A percentile compares a stretch with the other conserved stretches of the same genome.
phyloP scores from a whole-genome alignment of 176 grass and related monocot genomes.

The Tillandsia fasciculata region DNA sequence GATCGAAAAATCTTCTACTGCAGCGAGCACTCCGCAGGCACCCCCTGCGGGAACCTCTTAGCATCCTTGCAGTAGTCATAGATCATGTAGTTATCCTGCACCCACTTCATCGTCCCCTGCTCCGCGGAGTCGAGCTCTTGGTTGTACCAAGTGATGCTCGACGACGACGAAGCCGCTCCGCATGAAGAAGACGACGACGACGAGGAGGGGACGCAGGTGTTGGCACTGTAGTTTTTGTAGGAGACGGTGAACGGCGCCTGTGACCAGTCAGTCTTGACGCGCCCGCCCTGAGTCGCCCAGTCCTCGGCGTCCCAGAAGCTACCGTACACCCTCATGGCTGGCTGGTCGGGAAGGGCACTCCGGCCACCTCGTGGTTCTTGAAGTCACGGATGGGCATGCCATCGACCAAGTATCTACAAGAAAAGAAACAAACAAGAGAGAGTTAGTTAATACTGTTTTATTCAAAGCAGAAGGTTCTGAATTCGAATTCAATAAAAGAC shows the following conservation, averaged over 20 bases:
- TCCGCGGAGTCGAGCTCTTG: constrained; percentile 35
- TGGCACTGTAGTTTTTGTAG: constrained; percentile 42
- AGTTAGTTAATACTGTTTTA: too few species aligned
- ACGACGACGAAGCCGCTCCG: background rate
- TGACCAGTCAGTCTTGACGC: constrained; percentile 47
- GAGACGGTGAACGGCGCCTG: constrained; percentile 35
- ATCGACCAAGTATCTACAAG: constrained; percentile 34
- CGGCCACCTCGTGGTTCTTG: constrained; percentile 32
- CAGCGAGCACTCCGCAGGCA: constrained; percentile 37
- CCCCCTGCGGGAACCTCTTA: constrained; percentile 22
- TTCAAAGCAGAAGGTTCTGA: too few species aligned
- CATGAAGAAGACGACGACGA: too few species aligned
- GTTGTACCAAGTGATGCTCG: constrained; percentile 7
- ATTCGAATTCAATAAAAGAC: too few species aligned
- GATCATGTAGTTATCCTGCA: constrained; percentile 38
- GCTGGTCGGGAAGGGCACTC: constrained; percentile 32
- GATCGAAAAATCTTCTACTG: constrained; percentile 7
- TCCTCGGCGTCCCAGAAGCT: constrained; percentile 58
- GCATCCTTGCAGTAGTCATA: constrained; percentile 50
- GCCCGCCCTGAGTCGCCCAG: constrained; percentile 57
- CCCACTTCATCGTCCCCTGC: constrained; percentile 34
- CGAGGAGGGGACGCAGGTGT: background rate
- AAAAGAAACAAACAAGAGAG: background rate
- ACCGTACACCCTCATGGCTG: constrained; percentile 45
- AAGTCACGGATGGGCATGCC: constrained; percentile 32